Conservation (phyloP, 495 filamentous ascomycete species). For the Xylaria telfairii region DNA sequence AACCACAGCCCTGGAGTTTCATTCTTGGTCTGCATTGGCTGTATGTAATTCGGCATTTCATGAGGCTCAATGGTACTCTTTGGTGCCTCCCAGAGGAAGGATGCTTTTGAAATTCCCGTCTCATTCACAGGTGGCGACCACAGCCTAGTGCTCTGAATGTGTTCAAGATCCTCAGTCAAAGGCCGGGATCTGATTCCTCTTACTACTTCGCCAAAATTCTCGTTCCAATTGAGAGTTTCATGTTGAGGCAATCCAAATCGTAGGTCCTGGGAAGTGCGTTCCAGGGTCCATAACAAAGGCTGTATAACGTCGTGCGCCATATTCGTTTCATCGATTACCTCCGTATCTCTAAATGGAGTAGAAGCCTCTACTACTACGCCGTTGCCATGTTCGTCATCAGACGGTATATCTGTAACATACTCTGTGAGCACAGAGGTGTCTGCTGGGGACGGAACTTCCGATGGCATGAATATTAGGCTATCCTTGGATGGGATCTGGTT, state of each 20-base stretch:
- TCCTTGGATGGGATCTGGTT: constrained; percentile 52
- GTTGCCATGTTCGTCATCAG: constrained; percentile 42
- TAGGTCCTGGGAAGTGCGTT: background rate
- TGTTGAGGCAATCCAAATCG: constrained; percentile 5
- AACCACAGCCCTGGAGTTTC: background rate
- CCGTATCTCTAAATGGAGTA: background rate
- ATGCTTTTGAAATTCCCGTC: background rate
- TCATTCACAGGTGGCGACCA: constrained; percentile 4
- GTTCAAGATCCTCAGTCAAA: background rate
- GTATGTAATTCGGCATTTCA: background rate
- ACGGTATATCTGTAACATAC: constrained; percentile 38
- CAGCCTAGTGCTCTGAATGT: background rate
- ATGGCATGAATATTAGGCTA: constrained; percentile 46
- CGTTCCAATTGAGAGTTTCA: background rate
- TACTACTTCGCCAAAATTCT: background rate
- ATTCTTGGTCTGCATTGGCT: background rate
- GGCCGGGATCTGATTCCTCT: background rate
- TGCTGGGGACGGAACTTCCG: constrained; percentile 22
- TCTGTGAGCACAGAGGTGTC: constrained; percentile 30
- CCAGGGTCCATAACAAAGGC: constrained; percentile 30
- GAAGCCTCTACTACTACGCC: background rate
- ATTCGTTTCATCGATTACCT: background rate
- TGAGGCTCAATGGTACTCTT: background rate
- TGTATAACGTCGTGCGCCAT: background rate
- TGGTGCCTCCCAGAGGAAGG: constrained; percentile 13